Conservation (phyloP, 441 rosid species). For the Gossypium schwendimanii region DNA sequence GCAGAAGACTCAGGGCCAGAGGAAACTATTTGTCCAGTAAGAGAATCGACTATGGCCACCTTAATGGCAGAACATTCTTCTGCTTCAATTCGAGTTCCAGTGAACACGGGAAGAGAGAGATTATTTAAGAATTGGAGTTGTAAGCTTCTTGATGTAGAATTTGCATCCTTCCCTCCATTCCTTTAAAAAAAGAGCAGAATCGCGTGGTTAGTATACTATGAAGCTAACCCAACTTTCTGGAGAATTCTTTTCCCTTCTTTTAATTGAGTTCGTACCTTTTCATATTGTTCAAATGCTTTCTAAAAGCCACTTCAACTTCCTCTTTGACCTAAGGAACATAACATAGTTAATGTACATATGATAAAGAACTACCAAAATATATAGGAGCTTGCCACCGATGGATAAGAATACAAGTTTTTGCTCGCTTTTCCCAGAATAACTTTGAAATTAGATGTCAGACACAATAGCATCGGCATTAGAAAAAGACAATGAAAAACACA, state of each 20-base stretch:
- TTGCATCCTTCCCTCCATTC: conserved; percentile 56
- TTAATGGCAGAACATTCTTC: conserved; percentile 53
- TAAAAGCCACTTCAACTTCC: conserved; percentile 85
- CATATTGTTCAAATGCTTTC: conserved; percentile 56
- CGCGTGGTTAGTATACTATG: not conserved
- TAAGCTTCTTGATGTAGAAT: conserved; percentile 50
- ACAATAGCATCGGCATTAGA: not conserved
- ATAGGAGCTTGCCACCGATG: not conserved
- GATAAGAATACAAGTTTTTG: conserved; percentile 1
- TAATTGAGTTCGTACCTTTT: conserved; percentile 43
- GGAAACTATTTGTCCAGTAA: conserved; percentile 47
- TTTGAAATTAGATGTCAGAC: not conserved
- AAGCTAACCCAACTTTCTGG: not conserved
- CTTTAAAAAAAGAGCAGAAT: conserved; percentile 30
- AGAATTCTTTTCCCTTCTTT: conserved; percentile 1
- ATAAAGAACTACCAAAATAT: not conserved
- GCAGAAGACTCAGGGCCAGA: conserved; percentile 68
- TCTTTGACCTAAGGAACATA: conserved; percentile 67
- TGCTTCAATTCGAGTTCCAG: conserved; percentile 87
- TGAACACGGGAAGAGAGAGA: conserved; percentile 78
- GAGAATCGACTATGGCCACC: conserved; percentile 59
- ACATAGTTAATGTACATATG: not conserved
- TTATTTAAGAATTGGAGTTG: conserved; percentile 59
- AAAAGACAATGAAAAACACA: not conserved
- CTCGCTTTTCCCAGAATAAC: not conserved